phyloP scores from a whole-genome alignment of 192 early-diverging fungal species.

The Rhizophagus sp. region DNA sequence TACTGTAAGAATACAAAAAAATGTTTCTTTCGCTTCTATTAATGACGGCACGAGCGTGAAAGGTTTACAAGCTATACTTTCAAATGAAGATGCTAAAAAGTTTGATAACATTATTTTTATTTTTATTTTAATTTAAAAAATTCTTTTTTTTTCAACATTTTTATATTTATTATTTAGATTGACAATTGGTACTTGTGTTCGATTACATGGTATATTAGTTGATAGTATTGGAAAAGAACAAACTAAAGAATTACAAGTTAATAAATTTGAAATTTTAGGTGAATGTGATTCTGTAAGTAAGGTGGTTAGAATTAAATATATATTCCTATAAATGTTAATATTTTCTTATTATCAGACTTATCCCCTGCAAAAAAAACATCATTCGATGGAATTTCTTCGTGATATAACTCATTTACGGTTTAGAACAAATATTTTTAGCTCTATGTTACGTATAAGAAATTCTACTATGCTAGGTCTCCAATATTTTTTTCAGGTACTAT shows the following conservation, averaged over 20 bases:
- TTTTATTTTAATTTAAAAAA: background rate
- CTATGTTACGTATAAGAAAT: conserved; percentile 72
- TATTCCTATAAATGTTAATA: background rate
- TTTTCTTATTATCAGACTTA: conserved; percentile 55
- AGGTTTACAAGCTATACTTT: conserved; percentile 71
- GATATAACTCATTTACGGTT: conserved; percentile 76
- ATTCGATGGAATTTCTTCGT: conserved; percentile 76
- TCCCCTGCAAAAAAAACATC: conserved; percentile 84
- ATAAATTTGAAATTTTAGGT: conserved; percentile 55
- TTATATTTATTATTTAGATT: conserved; percentile 40
- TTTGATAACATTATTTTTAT: conserved; percentile 32
- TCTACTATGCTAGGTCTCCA: conserved; percentile 67
- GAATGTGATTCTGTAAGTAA: conserved; percentile 53
- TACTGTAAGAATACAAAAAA: conserved; percentile 78
- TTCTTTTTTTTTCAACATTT: conserved; percentile 20
- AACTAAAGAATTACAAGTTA: conserved; percentile 67
- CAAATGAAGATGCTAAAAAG: conserved; percentile 53
- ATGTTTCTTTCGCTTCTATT: conserved; percentile 74
- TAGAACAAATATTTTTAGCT: conserved; percentile 71
- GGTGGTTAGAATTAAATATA: background rate
- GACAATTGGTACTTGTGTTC: conserved; percentile 71
- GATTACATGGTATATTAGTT: conserved; percentile 67
- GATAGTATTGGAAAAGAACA: conserved; percentile 72
- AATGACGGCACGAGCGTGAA: conserved; percentile 72
- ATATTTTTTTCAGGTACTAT: conserved; percentile 66